Percentiles rank a stretch among this genome's conserved stretches.
Evolutionary conservation across 352 stramenopile species (phyloP).

Genomic region (Phytopythium litorale): DNA sequence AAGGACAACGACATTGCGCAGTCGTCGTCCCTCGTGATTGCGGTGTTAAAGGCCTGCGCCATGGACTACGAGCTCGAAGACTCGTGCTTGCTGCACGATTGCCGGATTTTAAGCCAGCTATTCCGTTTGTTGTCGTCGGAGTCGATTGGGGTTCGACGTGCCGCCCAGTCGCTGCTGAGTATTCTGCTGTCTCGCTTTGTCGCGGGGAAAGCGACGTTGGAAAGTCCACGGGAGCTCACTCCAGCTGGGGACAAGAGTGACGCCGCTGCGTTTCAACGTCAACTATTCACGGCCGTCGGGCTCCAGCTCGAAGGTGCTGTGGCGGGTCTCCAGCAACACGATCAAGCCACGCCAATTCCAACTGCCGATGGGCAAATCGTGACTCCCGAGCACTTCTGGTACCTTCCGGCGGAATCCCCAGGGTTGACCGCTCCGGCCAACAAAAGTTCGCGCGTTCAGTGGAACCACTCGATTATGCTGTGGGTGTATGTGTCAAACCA

Average conservation of each 20-base stretch:
- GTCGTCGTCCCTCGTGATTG: conserved; percentile 26
- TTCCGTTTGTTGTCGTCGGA: conserved; percentile 49
- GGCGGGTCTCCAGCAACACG: conserved; percentile 16
- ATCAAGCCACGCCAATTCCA: neutral
- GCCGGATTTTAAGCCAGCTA: conserved; percentile 47
- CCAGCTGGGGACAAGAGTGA: conserved; percentile 21
- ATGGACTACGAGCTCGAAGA: conserved; percentile 81
- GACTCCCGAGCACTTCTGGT: conserved; percentile 10
- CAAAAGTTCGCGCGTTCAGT: conserved; percentile 30
- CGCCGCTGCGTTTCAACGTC: conserved; percentile 53
- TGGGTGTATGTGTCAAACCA: conserved; percentile 59
- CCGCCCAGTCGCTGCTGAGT: conserved; percentile 52
- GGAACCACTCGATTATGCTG: conserved; percentile 78
- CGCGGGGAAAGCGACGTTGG: conserved; percentile 18
- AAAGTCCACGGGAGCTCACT: conserved; percentile 12
- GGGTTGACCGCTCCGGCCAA: conserved; percentile 35
- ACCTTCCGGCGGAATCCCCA: conserved; percentile 34
- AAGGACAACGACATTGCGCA: neutral
- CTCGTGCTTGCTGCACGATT: conserved; percentile 65
- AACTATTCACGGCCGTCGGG: conserved; percentile 62
- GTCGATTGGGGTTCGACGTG: conserved; percentile 32
- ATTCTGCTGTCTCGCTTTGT: conserved; percentile 67
- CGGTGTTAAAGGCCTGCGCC: conserved; percentile 46
- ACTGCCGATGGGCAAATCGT: neutral
- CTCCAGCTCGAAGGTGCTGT: conserved; percentile 57